Conservation (phyloP, 441 rosid genomes). For the Daphne laureola region DNA sequence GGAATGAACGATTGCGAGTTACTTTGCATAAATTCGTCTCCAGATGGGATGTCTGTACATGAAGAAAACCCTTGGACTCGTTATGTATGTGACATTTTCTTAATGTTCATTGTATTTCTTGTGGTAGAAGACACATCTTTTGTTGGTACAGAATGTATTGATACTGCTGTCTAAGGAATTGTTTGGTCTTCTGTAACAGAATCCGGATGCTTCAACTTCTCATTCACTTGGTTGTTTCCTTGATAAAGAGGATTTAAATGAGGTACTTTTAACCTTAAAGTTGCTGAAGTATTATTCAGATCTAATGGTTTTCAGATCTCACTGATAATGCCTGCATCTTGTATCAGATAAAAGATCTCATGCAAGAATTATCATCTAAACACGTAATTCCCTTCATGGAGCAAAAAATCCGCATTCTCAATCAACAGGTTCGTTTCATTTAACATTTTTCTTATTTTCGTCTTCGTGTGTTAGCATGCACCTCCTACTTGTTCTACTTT, state of each 20-base stretch:
- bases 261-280: constrained; percentile 35
- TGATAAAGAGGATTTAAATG: constrained; percentile 66
- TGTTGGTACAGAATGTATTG: too few relatives aligned
- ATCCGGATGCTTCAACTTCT: constrained; percentile 39
- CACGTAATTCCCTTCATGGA: constrained; percentile 96
- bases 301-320: constrained; percentile 16
- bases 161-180: too few relatives aligned
- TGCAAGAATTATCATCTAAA: constrained; percentile 91
- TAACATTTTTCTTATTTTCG: constrained; percentile 9
- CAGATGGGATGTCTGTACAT: constrained; percentile 57
- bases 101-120: too few relatives aligned
- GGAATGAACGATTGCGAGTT: constrained; percentile 73
- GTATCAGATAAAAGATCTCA: constrained; percentile 75
- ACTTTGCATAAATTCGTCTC: constrained; percentile 90
- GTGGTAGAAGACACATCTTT: too few relatives aligned
- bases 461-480: constrained; percentile 7
- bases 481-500: too few relatives aligned
- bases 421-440: constrained; percentile 65
- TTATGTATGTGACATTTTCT: constrained; percentile 46
- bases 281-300: constrained; percentile 7
- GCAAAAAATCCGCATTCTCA: constrained; percentile 85
- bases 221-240: constrained; percentile 67
- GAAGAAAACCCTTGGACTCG: constrained; percentile 68
- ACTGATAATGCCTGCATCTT: constrained; percentile 18
- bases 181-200: constrained; percentile 43